phyloP scores from a whole-genome alignment of 2,329 filamentous ascomycete species.

The Alternaria tenuissima region DNA sequence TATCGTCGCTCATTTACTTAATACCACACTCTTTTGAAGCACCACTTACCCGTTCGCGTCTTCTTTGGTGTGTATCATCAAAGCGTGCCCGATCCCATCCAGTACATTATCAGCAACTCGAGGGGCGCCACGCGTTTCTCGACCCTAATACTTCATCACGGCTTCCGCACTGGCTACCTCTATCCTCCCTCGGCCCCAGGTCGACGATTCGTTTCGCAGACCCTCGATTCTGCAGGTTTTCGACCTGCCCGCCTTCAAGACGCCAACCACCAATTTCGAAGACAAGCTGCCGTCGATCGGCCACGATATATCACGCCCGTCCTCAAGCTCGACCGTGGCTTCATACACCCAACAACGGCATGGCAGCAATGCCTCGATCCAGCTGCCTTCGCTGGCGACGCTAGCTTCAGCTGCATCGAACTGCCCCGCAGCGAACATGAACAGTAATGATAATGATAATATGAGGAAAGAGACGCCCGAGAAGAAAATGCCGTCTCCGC shows the following conservation, averaged over 20 bases:
- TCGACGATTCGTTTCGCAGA: conserved; percentile 61
- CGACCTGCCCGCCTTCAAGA: conserved; percentile 58
- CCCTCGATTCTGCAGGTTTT: conserved; percentile 59
- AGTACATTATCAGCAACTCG: conserved; percentile 17
- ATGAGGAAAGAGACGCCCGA: conserved; percentile 34
- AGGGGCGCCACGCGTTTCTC: conserved; percentile 52
- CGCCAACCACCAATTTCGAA: conserved; percentile 52
- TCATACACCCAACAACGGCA: conserved; percentile 52
- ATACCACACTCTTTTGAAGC: conserved; percentile 37
- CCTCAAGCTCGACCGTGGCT: conserved; percentile 61
- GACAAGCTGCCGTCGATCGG: conserved; percentile 58
- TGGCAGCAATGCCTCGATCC: conserved; percentile 52
- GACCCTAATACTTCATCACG: conserved; percentile 50
- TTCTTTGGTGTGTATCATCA: conserved; percentile 25
- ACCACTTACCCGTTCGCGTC: conserved; percentile 20
- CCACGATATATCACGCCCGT: conserved; percentile 61
- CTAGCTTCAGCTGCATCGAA: conserved; percentile 64
- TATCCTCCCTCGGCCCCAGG: conserved; percentile 66
- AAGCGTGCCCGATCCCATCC: conserved; percentile 16
- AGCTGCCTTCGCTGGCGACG: conserved; percentile 66
- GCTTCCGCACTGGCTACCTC: conserved; percentile 67
- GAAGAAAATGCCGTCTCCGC: conserved; percentile 38
- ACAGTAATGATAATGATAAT: conserved; percentile 36
- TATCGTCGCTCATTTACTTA: conserved; percentile 32
- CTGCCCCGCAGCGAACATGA: conserved; percentile 54